Conservation (phyloP, 352 stramenopile genomes). For the Phytophthora boehmeriae region DNA sequence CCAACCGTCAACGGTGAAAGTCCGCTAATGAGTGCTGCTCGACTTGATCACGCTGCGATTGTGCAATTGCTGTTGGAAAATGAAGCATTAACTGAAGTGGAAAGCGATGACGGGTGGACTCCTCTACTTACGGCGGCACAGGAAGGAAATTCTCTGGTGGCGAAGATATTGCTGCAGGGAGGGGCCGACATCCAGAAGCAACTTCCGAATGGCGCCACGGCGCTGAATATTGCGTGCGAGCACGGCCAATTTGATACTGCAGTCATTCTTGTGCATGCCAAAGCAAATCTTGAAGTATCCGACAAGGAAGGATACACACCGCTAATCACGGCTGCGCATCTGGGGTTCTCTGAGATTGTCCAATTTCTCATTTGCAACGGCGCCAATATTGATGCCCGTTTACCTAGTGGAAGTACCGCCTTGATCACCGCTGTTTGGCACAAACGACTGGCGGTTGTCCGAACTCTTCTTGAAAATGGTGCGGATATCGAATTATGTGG, state of each 20-base stretch:
- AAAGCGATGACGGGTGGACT: not conserved
- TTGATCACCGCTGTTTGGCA: conserved; percentile 7
- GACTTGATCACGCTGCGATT: too few relatives aligned
- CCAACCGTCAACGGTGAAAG: too few relatives aligned
- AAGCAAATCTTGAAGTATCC: not conserved
- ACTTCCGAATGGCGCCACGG: not conserved
- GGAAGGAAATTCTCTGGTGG: too few relatives aligned
- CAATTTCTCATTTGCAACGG: conserved; percentile 2
- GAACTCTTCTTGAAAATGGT: conserved; percentile 7
- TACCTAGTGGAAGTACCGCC: conserved; percentile 9
- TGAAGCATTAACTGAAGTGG: not conserved
- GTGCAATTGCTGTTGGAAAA: too few relatives aligned
- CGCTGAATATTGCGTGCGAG: conserved; percentile 3
- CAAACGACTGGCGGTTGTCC: conserved; percentile 2
- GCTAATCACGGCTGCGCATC: not conserved
- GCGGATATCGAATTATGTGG: conserved; percentile 2
- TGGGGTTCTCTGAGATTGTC: conserved; percentile 4
- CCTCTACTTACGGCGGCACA: not conserved
- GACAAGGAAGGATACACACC: conserved; percentile 6
- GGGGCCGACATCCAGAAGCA: conserved; percentile 1
- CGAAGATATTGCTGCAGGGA: too few relatives aligned
- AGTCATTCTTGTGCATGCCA: not conserved
- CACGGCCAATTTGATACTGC: conserved; percentile 1
- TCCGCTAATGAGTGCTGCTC: too few relatives aligned
- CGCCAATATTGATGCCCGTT: not conserved